A percentile compares a stretch with the other conserved stretches of the same genome.
Evolutionary conservation across 1,139 yeast species (phyloP).

Genomic region (Magnusiomyces tetraspermus): DNA sequence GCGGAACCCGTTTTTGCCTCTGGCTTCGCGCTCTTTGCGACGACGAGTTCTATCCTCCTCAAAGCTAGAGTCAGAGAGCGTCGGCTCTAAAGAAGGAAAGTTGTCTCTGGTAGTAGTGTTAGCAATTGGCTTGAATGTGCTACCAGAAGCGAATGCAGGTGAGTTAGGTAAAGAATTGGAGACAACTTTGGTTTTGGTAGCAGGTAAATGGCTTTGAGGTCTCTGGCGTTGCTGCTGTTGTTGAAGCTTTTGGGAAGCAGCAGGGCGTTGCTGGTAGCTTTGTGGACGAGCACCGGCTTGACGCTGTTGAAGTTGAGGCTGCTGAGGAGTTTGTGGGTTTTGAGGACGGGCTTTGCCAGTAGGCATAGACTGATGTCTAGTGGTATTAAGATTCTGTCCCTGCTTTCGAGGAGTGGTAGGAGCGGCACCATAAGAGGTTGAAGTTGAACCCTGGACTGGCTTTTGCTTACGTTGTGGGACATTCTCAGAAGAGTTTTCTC

Average conservation of each 20-base stretch:
- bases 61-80: slow-evolving; percentile 18
- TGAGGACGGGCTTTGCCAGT: no score
- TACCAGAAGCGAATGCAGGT: no score
- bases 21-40: not conserved
- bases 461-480: not conserved
- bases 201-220: not conserved
- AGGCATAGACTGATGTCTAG: no score
- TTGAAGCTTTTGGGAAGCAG: not conserved
- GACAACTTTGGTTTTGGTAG: not conserved
- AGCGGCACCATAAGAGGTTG: no score
- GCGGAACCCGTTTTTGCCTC: slow-evolving; percentile 16
- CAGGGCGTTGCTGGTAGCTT: not conserved
- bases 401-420: no score
- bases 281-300: not conserved
- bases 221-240: slow-evolving; percentile 1
- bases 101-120: slow-evolving; percentile 2
- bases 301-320: not conserved
- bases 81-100: slow-evolving; percentile 12
- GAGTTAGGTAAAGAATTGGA: no score
- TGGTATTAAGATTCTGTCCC: no score
- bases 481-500: not conserved
- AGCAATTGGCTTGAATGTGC: not conserved
- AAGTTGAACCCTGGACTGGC: no score
- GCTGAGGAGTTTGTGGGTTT: no score
- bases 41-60: slow-evolving; percentile 12